Conservation (phyloP, 2,329 filamentous ascomycete genomes). For the Rutstroemia sp. region DNA sequence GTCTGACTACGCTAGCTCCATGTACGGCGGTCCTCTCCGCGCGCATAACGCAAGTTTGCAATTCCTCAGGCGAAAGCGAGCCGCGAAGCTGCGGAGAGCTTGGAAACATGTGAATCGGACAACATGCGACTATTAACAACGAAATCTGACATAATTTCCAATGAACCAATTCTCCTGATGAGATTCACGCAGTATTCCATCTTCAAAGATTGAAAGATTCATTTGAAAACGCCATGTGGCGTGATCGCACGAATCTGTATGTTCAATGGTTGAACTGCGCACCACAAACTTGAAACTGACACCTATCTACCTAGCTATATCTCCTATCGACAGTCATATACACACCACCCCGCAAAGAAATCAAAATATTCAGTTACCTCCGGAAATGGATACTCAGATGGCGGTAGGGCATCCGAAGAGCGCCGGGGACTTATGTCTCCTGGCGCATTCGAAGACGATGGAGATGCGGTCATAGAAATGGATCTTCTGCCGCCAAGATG, state of each 20-base stretch:
- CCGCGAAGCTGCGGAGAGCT: slow-evolving; percentile 1
- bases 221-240: slow-evolving; percentile 70
- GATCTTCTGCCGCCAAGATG: slow-evolving; percentile 90
- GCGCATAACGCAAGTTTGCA: background rate
- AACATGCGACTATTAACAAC: slow-evolving; percentile 9
- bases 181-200: background rate
- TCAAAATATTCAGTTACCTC: slow-evolving; percentile 49
- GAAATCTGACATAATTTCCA: background rate
- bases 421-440: slow-evolving; percentile 78
- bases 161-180: slow-evolving; percentile 1
- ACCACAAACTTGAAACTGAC: slow-evolving; percentile 23
- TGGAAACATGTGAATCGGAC: background rate
- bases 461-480: slow-evolving; percentile 97
- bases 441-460: slow-evolving; percentile 73
- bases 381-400: slow-evolving; percentile 52
- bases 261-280: slow-evolving; percentile 23
- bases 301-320: slow-evolving; percentile 61
- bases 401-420: slow-evolving; percentile 50
- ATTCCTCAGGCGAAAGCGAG: slow-evolving; percentile 4
- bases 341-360: slow-evolving; percentile 87
- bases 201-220: slow-evolving; percentile 7
- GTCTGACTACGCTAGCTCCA: background rate
- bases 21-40: background rate
- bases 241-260: slow-evolving; percentile 97
- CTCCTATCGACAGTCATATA: slow-evolving; percentile 97